Base-by-base conservation (phyloP, 345 rosid genomes). In the Crucihimalaya himalaica region DNA sequence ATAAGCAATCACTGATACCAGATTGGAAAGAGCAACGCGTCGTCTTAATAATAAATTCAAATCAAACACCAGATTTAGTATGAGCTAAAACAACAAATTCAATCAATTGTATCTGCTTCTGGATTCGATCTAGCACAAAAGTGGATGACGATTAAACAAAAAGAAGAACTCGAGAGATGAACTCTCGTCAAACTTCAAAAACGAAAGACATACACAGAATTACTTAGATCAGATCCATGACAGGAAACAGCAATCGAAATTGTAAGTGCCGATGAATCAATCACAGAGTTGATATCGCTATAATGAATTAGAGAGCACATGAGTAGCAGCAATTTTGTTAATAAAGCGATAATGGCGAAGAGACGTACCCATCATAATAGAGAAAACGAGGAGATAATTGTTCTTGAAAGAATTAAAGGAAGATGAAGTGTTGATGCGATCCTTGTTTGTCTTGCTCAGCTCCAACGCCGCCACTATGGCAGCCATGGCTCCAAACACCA, bases 321-420 rank as follows among this genome's bases (percentile, higher is more conserved):
- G 23, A 10, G 37, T 25, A 53, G n/a, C 7, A 53, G 27, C 14
- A 11, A 52, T 10, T 52, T n/a, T 23, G 14, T 6, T 55, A 15
- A 2, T 0, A 3, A 35, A 39, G 50, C 35, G 28, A 34, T 13
- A 5, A 27, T n/a, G 37, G 46, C 9, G 19, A 6, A 48, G 16
- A 5, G 6, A 27, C 18, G 68, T 84, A 86, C 93, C 97, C 96
- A 89, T 92, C 96, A 92, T 92, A 70, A 92, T 92, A 43, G 96
- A 92, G 88, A 89, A 92, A 51, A 89, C 97, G 54, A 89, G 15
- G 65, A 92, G 89, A 77, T 92, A 89, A 77, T 85, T 92, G 88
- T 89, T 92, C 80, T 89, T 88, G 86, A 92, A 89, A 60, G 93
- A 84, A 67, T 82, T 86, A 87, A 92, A 92, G 65, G 88, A 82